These are phyloP conservation scores for Maudiozyma pseudohumilis DNA, from an alignment of 805 yeast species.

Conservation along the genomic window DNA sequence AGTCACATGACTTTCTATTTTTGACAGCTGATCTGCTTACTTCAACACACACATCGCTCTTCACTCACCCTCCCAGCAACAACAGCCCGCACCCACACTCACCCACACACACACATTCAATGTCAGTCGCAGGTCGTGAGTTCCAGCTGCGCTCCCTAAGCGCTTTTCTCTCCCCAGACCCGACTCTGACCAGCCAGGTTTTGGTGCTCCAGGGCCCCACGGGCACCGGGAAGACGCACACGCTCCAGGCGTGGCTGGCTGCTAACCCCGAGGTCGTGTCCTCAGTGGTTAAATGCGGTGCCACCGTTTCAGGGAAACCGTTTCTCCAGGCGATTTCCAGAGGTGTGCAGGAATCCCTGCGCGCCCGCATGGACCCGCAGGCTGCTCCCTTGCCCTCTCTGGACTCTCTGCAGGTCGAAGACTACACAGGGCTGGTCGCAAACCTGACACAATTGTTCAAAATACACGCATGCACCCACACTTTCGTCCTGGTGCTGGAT, in stretches of 20 bases:
- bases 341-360: conserved; percentile 14
- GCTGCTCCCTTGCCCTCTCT: conserved; percentile 2
- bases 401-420: conserved; percentile 26
- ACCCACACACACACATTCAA: too few species aligned
- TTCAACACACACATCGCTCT: too few species aligned
- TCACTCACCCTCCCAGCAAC: too few species aligned
- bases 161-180: conserved; percentile 15
- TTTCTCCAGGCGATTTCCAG: conserved; percentile 24
- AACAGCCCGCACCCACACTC: too few species aligned
- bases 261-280: conserved; percentile 9
- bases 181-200: conserved; percentile 18
- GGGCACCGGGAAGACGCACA: conserved; percentile 25
- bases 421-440: conserved; percentile 20
- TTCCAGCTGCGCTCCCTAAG: conserved; percentile 17
- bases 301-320: conserved; percentile 27
- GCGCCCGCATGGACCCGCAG: conserved; percentile 8
- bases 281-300: conserved; percentile 21
- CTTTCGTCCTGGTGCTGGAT: conserved; percentile 19
- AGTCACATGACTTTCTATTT: too few species aligned
- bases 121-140: conserved; percentile 9
- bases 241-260: conserved; percentile 14
- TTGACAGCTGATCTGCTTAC: too few species aligned
- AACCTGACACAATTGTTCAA: conserved; percentile 10
- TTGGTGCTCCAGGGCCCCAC: conserved; percentile 23
- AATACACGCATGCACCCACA: conserved; percentile 6